These are phyloP conservation scores for Hippophae gyantsensis DNA, from an alignment of 306 rosid species.

Conservation along the genomic window DNA sequence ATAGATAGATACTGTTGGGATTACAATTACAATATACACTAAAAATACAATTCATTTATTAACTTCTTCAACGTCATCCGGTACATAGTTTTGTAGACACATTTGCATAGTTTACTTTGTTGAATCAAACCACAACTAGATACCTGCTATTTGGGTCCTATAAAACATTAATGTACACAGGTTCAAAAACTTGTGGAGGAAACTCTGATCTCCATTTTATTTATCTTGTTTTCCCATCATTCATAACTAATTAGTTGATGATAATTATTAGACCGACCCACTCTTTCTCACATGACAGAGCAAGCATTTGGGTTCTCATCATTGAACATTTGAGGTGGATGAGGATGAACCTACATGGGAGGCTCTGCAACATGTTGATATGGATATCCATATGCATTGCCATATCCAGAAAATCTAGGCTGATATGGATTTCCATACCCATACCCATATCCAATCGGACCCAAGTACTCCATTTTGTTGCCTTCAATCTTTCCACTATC, in stretches of 20 bases:
- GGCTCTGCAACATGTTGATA: constrained; percentile 21
- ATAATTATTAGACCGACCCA: no score
- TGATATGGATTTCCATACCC: constrained; percentile 3
- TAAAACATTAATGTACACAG: neutral
- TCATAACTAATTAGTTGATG: neutral
- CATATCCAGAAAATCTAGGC: constrained; percentile 2
- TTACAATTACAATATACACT: constrained; percentile 34
- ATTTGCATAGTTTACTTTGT: constrained; percentile 76
- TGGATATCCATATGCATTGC: constrained; percentile 24
- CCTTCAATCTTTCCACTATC: constrained; percentile 25
- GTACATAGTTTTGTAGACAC: constrained; percentile 83
- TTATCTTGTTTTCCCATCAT: no score
- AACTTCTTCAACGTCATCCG: constrained; percentile 73
- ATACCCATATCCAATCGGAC: constrained; percentile 19
- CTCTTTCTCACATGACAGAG: constrained; percentile 40
- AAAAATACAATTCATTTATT: constrained; percentile 24
- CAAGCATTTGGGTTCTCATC: constrained; percentile 91
- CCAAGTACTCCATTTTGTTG: constrained; percentile 19
- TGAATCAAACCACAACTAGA: constrained; percentile 80
- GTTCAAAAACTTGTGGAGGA: neutral
- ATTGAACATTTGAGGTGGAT: constrained; percentile 56
- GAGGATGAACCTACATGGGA: neutral
- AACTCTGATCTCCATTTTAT: no score
- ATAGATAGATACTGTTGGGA: constrained; percentile 2
- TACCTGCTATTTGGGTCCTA: constrained; percentile 75